Conservation (phyloP, 495 filamentous ascomycete species). For the Pyrenopolyporus hunteri region DNA sequence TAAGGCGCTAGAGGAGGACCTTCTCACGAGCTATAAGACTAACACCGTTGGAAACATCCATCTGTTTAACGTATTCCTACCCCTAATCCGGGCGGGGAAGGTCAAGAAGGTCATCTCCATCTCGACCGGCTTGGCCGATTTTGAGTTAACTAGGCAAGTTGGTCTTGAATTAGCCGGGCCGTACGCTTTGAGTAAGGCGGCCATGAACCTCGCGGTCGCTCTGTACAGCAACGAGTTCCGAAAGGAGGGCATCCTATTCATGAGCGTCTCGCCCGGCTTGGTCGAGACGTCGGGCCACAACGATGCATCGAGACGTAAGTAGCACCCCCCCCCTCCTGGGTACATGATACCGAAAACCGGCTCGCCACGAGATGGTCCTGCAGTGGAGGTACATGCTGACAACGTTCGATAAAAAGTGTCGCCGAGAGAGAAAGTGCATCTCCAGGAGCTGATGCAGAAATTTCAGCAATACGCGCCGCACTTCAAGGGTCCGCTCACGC, state of each 20-base stretch:
- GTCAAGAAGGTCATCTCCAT: conserved; percentile 63
- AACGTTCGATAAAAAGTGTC: conserved; percentile 38
- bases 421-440: conserved; percentile 42
- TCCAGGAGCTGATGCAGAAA: conserved; percentile 41
- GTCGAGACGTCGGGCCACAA: conserved; percentile 44
- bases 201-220: conserved; percentile 50
- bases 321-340: too few species aligned
- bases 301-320: conserved; percentile 28
- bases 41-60: conserved; percentile 59
- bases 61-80: conserved; percentile 59
- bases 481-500: conserved; percentile 54
- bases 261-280: conserved; percentile 57
- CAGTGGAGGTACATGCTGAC: conserved; percentile 5
- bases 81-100: conserved; percentile 56
- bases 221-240: conserved; percentile 56
- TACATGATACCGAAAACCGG: too few species aligned
- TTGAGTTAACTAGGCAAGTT: conserved; percentile 31
- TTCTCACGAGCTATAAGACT: conserved; percentile 41
- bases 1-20: conserved; percentile 40
- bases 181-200: conserved; percentile 51
- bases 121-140: conserved; percentile 55
- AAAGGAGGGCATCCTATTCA: conserved; percentile 56
- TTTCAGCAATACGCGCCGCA: conserved; percentile 54
- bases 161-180: conserved; percentile 35
- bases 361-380: too few species aligned